Evolutionary conservation across 805 yeast species (phyloP).

Genomic region (Kluyveromyces starmeri): DNA sequence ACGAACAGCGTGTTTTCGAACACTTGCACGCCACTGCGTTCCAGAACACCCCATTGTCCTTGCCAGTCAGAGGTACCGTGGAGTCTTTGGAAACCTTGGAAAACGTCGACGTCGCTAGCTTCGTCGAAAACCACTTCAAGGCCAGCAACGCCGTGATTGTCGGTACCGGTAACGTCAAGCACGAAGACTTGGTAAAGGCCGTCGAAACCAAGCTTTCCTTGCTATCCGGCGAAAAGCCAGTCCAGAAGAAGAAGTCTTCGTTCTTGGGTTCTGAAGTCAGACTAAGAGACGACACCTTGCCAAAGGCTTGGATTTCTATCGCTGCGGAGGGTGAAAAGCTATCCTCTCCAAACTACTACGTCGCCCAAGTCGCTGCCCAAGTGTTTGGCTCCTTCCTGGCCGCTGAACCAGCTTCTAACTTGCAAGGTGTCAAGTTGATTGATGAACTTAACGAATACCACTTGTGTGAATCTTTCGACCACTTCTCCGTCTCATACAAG

Average conservation of each 20-base stretch:
- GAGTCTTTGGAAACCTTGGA: constrained; percentile 55
- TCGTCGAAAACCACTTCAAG: constrained; percentile 48
- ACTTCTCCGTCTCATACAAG: constrained; percentile 64
- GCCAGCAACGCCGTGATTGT: constrained; percentile 62
- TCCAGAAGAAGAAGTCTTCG: constrained; percentile 41
- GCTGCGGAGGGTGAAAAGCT: constrained; percentile 67
- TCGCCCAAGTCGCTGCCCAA: constrained; percentile 65
- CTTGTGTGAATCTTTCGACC: constrained; percentile 61
- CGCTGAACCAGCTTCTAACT: constrained; percentile 44
- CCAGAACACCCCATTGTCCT: constrained; percentile 75
- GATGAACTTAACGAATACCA: constrained; percentile 63
- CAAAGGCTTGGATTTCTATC: constrained; percentile 69
- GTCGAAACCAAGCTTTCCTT: constrained; percentile 42
- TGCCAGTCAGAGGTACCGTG: constrained; percentile 68
- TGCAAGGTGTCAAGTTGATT: constrained; percentile 62
- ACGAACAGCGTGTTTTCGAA: constrained; percentile 49
- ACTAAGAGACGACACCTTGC: constrained; percentile 80
- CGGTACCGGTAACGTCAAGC: constrained; percentile 58
- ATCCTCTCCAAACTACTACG: constrained; percentile 54
- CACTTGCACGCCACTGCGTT: constrained; percentile 77
- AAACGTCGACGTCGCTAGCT: constrained; percentile 46
- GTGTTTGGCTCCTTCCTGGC: constrained; percentile 49
- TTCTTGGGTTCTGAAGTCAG: constrained; percentile 84
- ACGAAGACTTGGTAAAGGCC: constrained; percentile 59
- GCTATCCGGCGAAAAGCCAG: constrained; percentile 43